phyloP scores from a whole-genome alignment of 2,329 filamentous ascomycete species.

The Aspergillus latus region DNA sequence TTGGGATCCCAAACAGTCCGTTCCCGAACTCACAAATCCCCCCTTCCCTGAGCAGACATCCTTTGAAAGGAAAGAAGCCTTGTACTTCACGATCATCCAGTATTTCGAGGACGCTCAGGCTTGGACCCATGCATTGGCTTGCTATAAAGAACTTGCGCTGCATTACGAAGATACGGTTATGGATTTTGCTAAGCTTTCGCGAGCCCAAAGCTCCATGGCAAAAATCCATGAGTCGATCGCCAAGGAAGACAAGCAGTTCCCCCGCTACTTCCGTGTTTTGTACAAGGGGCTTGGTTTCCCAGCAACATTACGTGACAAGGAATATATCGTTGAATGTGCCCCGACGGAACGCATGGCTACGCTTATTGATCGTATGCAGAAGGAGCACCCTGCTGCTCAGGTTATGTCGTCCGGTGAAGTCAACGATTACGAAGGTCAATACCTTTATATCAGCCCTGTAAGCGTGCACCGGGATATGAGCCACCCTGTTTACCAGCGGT shows the following conservation, averaged over 20 bases:
- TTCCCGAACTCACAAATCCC: slow-evolving; percentile 69
- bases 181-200: slow-evolving; percentile 87
- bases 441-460: slow-evolving; percentile 76
- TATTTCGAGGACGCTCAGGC: slow-evolving; percentile 92
- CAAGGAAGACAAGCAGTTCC: slow-evolving; percentile 73
- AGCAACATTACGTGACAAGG: slow-evolving; percentile 75
- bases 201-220: slow-evolving; percentile 85
- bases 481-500: slow-evolving; percentile 85
- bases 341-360: slow-evolving; percentile 72
- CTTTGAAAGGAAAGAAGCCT: slow-evolving; percentile 87
- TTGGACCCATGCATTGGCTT: slow-evolving; percentile 83
- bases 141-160: slow-evolving; percentile 85
- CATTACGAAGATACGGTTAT: slow-evolving; percentile 89
- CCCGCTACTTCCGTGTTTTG: slow-evolving; percentile 86
- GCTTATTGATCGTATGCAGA: slow-evolving; percentile 89
- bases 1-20: slow-evolving; percentile 73
- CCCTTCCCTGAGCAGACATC: slow-evolving; percentile 78
- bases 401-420: slow-evolving; percentile 69
- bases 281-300: slow-evolving; percentile 92
- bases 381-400: slow-evolving; percentile 82
- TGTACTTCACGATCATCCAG: slow-evolving; percentile 95
- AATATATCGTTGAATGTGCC: slow-evolving; percentile 85
- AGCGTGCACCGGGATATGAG: slow-evolving; percentile 77
- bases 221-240: slow-evolving; percentile 86
- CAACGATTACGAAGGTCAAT: slow-evolving; percentile 87